A percentile compares a stretch with the other conserved stretches of the same genome.
These are phyloP conservation scores for Eimeria falciformis DNA, from an alignment of 169 alveolate genomes.

Conservation along the genomic window DNA sequence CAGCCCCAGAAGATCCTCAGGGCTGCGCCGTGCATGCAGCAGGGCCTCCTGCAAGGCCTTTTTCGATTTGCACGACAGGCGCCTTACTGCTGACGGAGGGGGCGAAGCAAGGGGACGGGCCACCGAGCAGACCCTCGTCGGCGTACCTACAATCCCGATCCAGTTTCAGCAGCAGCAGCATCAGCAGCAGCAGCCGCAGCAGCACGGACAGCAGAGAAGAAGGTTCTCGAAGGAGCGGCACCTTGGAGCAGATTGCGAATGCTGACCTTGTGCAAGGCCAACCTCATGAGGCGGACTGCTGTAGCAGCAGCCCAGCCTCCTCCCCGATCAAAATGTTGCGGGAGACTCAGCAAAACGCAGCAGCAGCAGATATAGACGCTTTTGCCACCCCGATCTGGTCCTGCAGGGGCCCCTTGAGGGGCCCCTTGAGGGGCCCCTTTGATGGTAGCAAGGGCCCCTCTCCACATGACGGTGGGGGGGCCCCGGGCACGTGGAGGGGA, in stretches of 20 bases:
- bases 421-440: background rate
- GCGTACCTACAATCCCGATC: no score
- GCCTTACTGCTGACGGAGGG: background rate
- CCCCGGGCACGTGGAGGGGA: no score
- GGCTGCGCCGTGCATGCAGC: background rate
- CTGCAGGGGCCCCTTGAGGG: background rate
- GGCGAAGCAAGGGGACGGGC: background rate
- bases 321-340: background rate
- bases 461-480: no score
- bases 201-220: background rate
- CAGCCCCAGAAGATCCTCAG: background rate
- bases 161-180: background rate
- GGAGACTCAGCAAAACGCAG: background rate
- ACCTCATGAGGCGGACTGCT: background rate
- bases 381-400: no score
- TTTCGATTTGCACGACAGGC: background rate
- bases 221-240: background rate
- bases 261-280: background rate
- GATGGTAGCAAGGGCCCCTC: no score
- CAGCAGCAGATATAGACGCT: background rate
- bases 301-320: background rate
- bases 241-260: background rate
- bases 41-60: background rate
- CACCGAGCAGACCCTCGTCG: no score
- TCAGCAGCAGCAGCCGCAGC: background rate